phyloP scores from a whole-genome alignment of 2,329 filamentous ascomycete genomes.

The Penicillium janthinellum region DNA sequence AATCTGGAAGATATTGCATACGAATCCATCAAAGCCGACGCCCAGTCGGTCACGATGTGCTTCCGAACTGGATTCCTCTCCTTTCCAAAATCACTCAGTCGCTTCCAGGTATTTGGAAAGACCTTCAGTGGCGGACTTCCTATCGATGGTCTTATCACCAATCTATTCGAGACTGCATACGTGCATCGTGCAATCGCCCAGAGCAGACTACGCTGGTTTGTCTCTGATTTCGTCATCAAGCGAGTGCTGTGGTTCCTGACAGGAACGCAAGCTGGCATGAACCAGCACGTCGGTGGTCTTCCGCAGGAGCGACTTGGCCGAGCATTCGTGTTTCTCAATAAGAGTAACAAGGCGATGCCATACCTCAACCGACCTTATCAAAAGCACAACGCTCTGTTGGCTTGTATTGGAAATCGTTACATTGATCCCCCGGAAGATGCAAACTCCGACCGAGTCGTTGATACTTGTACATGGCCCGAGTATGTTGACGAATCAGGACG shows the following conservation, averaged over 20 bases:
- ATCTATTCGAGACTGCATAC: slow-evolving; percentile 19
- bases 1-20: slow-evolving; percentile 17
- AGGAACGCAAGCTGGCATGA: slow-evolving; percentile 18
- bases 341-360: slow-evolving; percentile 21
- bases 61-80: slow-evolving; percentile 20
- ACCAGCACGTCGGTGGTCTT: slow-evolving; percentile 18
- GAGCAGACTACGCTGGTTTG: slow-evolving; percentile 14
- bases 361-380: slow-evolving; percentile 20
- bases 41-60: slow-evolving; percentile 19
- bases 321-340: slow-evolving; percentile 19
- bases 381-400: slow-evolving; percentile 13
- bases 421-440: slow-evolving; percentile 19
- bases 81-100: slow-evolving; percentile 17
- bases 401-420: slow-evolving; percentile 17
- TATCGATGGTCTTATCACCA: slow-evolving; percentile 18
- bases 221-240: slow-evolving; percentile 19
- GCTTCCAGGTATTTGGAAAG: slow-evolving; percentile 18
- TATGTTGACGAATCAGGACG: slow-evolving; percentile 14
- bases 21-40: slow-evolving; percentile 19
- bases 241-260: slow-evolving; percentile 18
- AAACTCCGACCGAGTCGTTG: slow-evolving; percentile 13
- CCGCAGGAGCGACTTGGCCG: slow-evolving; percentile 15
- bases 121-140: slow-evolving; percentile 17
- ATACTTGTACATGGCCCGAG: slow-evolving; percentile 20
- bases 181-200: slow-evolving; percentile 15